These are phyloP conservation scores for Incumbomyces lentus DNA, from an alignment of 2,329 filamentous ascomycete species.

Conservation along the genomic window DNA sequence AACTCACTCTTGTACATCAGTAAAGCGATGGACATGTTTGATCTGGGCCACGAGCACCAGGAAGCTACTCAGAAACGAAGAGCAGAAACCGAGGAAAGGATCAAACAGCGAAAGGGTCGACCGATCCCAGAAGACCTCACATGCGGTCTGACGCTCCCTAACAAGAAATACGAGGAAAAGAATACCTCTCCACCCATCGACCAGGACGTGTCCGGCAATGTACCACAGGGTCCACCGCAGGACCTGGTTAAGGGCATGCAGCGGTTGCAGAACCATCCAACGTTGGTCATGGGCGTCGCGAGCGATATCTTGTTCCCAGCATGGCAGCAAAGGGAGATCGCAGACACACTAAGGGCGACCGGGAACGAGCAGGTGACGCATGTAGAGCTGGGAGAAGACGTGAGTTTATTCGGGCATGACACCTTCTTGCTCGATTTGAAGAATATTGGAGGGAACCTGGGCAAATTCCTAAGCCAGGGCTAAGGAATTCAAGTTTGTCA, in stretches of 20 bases:
- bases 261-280: constrained; percentile 62
- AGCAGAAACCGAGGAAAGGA: constrained; percentile 46
- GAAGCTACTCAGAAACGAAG: constrained; percentile 52
- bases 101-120: constrained; percentile 38
- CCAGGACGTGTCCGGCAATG: constrained; percentile 21
- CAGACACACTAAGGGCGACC: constrained; percentile 63
- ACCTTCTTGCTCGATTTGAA: constrained; percentile 89
- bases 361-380: constrained; percentile 79
- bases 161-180: constrained; percentile 78
- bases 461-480: constrained; percentile 56
- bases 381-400: constrained; percentile 84
- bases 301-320: constrained; percentile 95
- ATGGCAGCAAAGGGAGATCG: constrained; percentile 95
- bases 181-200: constrained; percentile 30
- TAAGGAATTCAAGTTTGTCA: background rate
- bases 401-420: constrained; percentile 91
- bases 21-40: constrained; percentile 98
- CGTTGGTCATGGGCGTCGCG: constrained; percentile 83
- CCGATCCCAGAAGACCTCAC: constrained; percentile 32
- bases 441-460: constrained; percentile 77
- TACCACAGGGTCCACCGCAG: constrained; percentile 51
- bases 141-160: constrained; percentile 76
- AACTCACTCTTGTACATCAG: constrained; percentile 94
- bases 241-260: constrained; percentile 71
- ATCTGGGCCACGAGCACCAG: constrained; percentile 67